Evolutionary conservation across 768 basidiomycete genomes (phyloP).

Genomic region (Mycena kentingensis): DNA sequence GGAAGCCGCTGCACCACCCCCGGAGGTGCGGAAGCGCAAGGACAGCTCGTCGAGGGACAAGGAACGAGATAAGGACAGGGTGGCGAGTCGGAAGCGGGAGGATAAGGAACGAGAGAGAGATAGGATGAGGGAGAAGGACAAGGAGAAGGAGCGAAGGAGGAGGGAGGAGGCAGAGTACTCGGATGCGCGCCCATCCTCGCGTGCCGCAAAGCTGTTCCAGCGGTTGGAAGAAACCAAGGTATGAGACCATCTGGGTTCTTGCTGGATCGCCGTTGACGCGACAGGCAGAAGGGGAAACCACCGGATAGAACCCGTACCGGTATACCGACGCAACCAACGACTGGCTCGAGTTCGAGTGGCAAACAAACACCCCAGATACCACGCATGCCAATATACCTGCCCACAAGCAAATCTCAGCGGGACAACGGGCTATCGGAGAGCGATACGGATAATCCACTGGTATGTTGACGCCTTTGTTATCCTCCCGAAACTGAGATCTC

Average conservation of each 20-base stretch:
- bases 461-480: not conserved
- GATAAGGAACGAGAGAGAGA: not conserved
- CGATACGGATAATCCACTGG: slow-evolving; percentile 16
- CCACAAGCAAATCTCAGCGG: slow-evolving; percentile 13
- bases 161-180: not conserved
- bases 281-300: slow-evolving; percentile 8
- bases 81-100: not conserved
- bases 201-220: no score
- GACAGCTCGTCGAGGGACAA: not conserved
- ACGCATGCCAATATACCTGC: slow-evolving; percentile 23
- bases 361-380: slow-evolving; percentile 20
- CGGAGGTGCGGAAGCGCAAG: not conserved
- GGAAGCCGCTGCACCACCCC: no score
- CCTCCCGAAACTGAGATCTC: not conserved
- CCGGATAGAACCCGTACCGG: slow-evolving; percentile 3
- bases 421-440: slow-evolving; percentile 19
- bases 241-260: not conserved
- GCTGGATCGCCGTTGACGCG: not conserved
- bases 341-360: slow-evolving; percentile 21
- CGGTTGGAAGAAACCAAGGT: no score
- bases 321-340: slow-evolving; percentile 10
- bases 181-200: no score
- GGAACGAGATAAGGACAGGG: not conserved
- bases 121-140: not conserved
- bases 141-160: not conserved